Conservation (phyloP, 139 green algal species). For the Volvox reticuliferus region DNA sequence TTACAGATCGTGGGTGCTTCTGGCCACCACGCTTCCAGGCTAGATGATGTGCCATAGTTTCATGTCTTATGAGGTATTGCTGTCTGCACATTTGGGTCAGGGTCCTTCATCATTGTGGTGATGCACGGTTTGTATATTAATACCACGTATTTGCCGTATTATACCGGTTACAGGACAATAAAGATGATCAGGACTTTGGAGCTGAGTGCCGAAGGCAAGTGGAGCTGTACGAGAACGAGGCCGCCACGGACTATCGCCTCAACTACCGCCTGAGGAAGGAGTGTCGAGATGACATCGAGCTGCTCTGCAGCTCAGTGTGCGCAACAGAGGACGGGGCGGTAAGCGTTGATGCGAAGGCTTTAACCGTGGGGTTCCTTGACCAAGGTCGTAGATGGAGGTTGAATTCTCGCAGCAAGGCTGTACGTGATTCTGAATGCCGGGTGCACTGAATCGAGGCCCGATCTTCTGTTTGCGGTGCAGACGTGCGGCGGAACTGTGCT, state of each 20-base stretch:
- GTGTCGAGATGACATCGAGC: conserved; percentile 78
- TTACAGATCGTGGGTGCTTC: no score
- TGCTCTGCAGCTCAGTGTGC: conserved; percentile 77
- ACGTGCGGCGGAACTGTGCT: conserved; percentile 86
- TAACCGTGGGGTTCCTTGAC: neutral
- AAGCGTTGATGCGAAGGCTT: neutral
- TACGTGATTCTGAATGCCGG: neutral
- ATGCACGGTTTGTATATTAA: no score
- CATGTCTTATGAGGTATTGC: no score
- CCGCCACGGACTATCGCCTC: conserved; percentile 84
- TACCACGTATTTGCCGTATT: neutral
- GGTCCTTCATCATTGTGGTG: no score
- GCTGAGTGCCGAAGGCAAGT: conserved; percentile 77
- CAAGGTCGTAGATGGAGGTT: neutral
- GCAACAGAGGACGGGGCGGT: conserved; percentile 61
- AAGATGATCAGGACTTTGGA: conserved; percentile 76
- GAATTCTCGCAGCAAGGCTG: neutral
- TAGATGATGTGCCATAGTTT: no score
- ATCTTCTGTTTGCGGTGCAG: conserved; percentile 34
- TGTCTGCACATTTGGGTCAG: no score
- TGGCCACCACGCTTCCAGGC: no score
- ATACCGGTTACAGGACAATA: conserved; percentile 69
- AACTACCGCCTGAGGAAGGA: conserved; percentile 84
- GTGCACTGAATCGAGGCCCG: neutral
- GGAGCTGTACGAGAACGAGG: conserved; percentile 67